Evolutionary conservation across 2,329 filamentous ascomycete species (phyloP).

Genomic region (Bipolaris cookei): DNA sequence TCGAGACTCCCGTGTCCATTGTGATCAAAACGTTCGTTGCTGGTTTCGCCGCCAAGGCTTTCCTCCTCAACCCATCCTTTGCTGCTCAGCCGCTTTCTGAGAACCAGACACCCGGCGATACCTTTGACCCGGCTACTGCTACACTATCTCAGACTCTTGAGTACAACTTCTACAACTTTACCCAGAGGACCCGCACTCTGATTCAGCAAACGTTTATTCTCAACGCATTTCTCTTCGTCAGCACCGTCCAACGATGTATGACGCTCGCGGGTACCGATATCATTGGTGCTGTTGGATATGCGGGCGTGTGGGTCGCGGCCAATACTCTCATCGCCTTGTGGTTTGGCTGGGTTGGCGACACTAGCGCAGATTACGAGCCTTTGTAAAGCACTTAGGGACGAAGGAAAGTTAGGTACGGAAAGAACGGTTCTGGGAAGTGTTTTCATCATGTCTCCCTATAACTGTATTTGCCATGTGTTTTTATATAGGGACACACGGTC

Average conservation of each 20-base stretch:
- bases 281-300: constrained; percentile 74
- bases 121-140: constrained; percentile 70
- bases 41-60: constrained; percentile 73
- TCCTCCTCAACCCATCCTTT: constrained; percentile 76
- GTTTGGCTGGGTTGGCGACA: constrained; percentile 59
- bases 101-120: constrained; percentile 54
- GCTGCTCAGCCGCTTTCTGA: constrained; percentile 61
- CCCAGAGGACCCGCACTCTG: constrained; percentile 68
- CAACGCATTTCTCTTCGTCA: constrained; percentile 54
- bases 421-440: background rate
- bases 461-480: background rate
- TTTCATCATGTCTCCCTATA: background rate
- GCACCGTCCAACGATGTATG: constrained; percentile 69
- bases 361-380: constrained; percentile 32
- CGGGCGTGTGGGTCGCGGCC: constrained; percentile 74
- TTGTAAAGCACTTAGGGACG: constrained; percentile 11
- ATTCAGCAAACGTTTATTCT: constrained; percentile 62
- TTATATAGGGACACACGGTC: background rate
- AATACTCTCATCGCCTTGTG: constrained; percentile 65
- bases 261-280: constrained; percentile 74
- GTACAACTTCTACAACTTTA: constrained; percentile 76
- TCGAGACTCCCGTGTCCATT: constrained; percentile 58
- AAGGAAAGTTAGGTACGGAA: background rate
- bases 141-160: constrained; percentile 72
- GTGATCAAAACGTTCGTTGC: constrained; percentile 67